phyloP scores from a whole-genome alignment of 371 early-diverging fungal genomes.

The Funneliformis caledonium region DNA sequence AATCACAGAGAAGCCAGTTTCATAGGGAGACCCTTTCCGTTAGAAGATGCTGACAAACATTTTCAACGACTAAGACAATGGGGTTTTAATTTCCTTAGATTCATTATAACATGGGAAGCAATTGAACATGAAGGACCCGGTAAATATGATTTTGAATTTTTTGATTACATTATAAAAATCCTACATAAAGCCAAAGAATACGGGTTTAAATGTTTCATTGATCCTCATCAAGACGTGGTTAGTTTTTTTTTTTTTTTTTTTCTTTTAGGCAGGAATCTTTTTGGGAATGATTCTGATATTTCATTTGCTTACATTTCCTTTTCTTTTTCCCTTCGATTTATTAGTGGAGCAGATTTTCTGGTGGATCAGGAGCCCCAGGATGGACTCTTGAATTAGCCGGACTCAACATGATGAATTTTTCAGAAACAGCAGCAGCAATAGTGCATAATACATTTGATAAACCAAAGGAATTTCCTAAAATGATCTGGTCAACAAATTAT shows the following conservation, averaged over 20 bases:
- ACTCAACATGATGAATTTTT: slow-evolving; percentile 65
- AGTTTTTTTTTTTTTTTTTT: slow-evolving; percentile 32
- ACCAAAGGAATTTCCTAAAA: slow-evolving; percentile 67
- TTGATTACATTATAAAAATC: slow-evolving; percentile 73
- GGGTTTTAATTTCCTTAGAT: slow-evolving; percentile 82
- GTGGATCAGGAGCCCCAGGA: slow-evolving; percentile 86
- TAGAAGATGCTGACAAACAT: slow-evolving; percentile 83
- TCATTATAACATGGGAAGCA: slow-evolving; percentile 88
- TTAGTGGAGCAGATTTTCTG: slow-evolving; percentile 77
- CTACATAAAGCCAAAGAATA: slow-evolving; percentile 64
- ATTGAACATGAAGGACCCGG: slow-evolving; percentile 83
- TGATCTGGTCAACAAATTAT: slow-evolving; percentile 92
- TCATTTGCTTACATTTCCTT: background rate
- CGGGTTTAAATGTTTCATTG: slow-evolving; percentile 79
- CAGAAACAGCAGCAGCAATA: slow-evolving; percentile 70
- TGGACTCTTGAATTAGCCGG: slow-evolving; percentile 85
- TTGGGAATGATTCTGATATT: background rate
- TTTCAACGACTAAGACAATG: slow-evolving; percentile 68
- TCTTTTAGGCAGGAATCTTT: background rate
- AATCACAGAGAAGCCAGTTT: slow-evolving; percentile 60
- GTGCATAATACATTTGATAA: slow-evolving; percentile 69
- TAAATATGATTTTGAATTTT: slow-evolving; percentile 79
- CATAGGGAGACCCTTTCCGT: slow-evolving; percentile 80
- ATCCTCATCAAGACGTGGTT: slow-evolving; percentile 81
- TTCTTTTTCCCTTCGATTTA: background rate